Percentiles rank a stretch among this genome's conserved stretches.
Evolutionary conservation across 148 eudicot genomes (phyloP).

Genomic region (Arctostaphylos glauca): DNA sequence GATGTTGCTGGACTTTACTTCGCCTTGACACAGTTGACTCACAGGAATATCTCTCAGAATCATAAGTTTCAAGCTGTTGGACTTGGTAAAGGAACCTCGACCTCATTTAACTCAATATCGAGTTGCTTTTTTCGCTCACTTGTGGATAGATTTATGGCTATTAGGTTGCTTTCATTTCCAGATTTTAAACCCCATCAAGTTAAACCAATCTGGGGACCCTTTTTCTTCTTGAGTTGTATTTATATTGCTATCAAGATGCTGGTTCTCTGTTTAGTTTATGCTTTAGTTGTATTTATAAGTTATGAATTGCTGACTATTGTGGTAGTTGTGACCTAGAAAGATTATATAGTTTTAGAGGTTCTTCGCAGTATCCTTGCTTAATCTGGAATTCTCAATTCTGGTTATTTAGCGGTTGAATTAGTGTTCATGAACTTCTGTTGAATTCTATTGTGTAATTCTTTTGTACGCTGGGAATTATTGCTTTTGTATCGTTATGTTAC

Average conservation of each 20-base stretch:
- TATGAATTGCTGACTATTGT: no score
- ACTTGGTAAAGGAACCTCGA: slow-evolving; percentile 62
- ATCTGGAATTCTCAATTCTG: neutral
- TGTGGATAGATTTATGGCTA: neutral
- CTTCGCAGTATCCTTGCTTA: neutral
- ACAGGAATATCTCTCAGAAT: slow-evolving; percentile 95
- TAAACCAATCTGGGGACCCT: neutral
- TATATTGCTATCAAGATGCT: neutral
- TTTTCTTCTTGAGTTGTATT: neutral
- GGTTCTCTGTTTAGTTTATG: neutral
- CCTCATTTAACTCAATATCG: neutral
- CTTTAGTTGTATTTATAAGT: neutral
- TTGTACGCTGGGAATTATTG: neutral
- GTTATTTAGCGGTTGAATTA: neutral
- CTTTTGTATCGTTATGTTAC: neutral
- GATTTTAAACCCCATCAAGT: neutral
- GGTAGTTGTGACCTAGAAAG: neutral
- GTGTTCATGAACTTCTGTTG: neutral
- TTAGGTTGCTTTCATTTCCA: neutral
- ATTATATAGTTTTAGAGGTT: neutral
- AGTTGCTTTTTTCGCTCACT: neutral
- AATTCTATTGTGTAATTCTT: neutral
- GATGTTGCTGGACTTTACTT: slow-evolving; percentile 98
- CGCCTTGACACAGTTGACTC: slow-evolving; percentile 93
- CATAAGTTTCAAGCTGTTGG: slow-evolving; percentile 99